Base-by-base conservation (phyloP, 306 rosid species). In the Quercus suber region DNA sequence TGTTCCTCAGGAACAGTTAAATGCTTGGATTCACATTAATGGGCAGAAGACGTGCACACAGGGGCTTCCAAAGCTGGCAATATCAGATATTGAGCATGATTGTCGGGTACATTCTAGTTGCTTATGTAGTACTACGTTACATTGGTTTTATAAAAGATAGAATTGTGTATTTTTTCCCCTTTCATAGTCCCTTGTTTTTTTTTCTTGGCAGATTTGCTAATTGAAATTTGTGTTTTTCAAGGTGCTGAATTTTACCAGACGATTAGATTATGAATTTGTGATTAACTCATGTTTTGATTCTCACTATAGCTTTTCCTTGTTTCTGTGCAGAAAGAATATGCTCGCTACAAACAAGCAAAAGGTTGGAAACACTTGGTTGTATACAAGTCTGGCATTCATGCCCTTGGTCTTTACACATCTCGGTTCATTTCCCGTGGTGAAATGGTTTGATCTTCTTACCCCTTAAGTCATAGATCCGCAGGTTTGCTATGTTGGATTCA, bases 341-440 rank as follows among this genome's bases (percentile, higher is more conserved):
- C 84, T 67, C 89, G 88, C 18, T 87, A 86, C 81, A 89, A 82
- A 78, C 90, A 86, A 79, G 83, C 82, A 31, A 87, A 78, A 80
- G 80, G 86, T 37, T 87, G 92, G 92, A 90, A 85, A 82, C 86
- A 84, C 64, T 89, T 89, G 63, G 85, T 89, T 60, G 93, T 91
- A n/a, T 91, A 89, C 83, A 91, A 91, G 75, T 91, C 96, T 52
- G 89, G 91, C 78, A 91, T 91, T 80, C 96, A 91, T 79, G 96
- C 84, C 56, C 96, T 91, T 81, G 93, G 96, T 76, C 93, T 91
- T 71, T 91, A 91, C 81, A 91, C 96, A 69, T 91, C 91, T 73
- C 87, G 88, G 55, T 84, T 89, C 81, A 91, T 91, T 74, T 87
- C 91, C 59, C 87, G 81, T 30, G 82, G 89, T 75, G 89, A 86